These are phyloP conservation scores for Pseudopithomyces maydicus DNA, from an alignment of 2,329 filamentous ascomycete species.

Conservation along the genomic window DNA sequence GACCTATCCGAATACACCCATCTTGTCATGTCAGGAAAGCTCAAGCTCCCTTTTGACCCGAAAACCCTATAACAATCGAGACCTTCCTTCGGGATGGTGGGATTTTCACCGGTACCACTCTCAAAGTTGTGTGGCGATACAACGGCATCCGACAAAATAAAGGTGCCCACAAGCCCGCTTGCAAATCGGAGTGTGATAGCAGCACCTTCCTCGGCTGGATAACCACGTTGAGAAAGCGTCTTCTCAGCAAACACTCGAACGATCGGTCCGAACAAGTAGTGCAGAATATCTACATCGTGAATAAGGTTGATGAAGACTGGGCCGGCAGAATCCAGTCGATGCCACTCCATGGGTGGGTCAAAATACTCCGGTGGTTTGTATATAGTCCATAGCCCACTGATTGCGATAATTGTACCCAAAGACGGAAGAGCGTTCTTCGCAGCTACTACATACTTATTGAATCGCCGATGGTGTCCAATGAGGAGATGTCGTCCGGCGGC, in stretches of 20 bases:
- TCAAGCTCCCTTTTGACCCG: slow-evolving; percentile 57
- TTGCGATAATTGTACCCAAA: slow-evolving; percentile 56
- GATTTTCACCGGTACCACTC: slow-evolving; percentile 63
- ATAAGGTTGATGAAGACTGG: slow-evolving; percentile 63
- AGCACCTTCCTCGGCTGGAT: slow-evolving; percentile 61
- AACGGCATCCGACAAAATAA: slow-evolving; percentile 59
- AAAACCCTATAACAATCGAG: slow-evolving; percentile 61
- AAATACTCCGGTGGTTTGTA: slow-evolving; percentile 61
- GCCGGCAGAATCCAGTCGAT: slow-evolving; percentile 51
- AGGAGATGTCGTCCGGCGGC: slow-evolving; percentile 49
- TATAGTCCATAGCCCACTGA: slow-evolving; percentile 61
- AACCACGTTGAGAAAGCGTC: slow-evolving; percentile 50
- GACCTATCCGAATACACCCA: slow-evolving; percentile 54
- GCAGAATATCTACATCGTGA: slow-evolving; percentile 65
- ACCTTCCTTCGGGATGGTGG: slow-evolving; percentile 51
- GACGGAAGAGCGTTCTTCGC: slow-evolving; percentile 54
- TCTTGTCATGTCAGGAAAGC: slow-evolving; percentile 59
- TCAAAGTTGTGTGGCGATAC: slow-evolving; percentile 62
- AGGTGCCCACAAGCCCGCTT: slow-evolving; percentile 61
- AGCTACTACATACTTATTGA: slow-evolving; percentile 61
- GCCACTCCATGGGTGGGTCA: slow-evolving; percentile 55
- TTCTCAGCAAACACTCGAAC: slow-evolving; percentile 57
- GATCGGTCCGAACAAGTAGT: slow-evolving; percentile 62
- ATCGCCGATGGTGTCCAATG: slow-evolving; percentile 64
- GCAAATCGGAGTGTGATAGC: slow-evolving; percentile 60